Conservation (phyloP, 352 stramenopile genomes). For the Phytopythium litorale region DNA sequence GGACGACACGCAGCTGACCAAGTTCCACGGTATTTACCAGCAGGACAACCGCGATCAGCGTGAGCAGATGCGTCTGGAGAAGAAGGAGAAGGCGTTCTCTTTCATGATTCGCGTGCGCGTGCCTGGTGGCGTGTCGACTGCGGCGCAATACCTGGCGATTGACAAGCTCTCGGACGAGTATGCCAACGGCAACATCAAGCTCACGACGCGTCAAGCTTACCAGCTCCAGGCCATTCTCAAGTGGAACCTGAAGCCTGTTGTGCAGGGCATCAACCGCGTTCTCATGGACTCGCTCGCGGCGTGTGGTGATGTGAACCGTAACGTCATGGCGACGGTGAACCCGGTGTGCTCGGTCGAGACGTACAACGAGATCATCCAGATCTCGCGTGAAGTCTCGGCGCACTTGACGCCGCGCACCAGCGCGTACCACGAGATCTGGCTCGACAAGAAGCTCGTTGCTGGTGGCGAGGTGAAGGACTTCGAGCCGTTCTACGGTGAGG, state of each 20-base stretch:
- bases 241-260: conserved; percentile 95
- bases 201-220: conserved; percentile 96
- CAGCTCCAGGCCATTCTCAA: conserved; percentile 97
- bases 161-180: conserved; percentile 92
- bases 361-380: conserved; percentile 80
- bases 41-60: conserved; percentile 93
- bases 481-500: conserved; percentile 96
- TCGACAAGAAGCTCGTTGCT: conserved; percentile 96
- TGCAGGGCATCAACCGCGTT: conserved; percentile 89
- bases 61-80: conserved; percentile 70
- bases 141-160: conserved; percentile 92
- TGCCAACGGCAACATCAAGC: conserved; percentile 94
- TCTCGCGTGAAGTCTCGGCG: conserved; percentile 90
- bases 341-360: conserved; percentile 84
- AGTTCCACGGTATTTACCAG: conserved; percentile 98
- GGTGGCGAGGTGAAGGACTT: conserved; percentile 92
- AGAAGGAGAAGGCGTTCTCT: conserved; percentile 91
- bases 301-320: conserved; percentile 96
- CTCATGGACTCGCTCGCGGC: conserved; percentile 94
- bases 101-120: conserved; percentile 98
- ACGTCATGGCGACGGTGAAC: conserved; percentile 94
- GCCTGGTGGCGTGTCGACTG: conserved; percentile 91
- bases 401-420: conserved; percentile 92
- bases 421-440: conserved; percentile 97
- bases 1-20: conserved; percentile 84